Conservation (phyloP, 495 filamentous ascomycete species). For the Xylaria acuta region DNA sequence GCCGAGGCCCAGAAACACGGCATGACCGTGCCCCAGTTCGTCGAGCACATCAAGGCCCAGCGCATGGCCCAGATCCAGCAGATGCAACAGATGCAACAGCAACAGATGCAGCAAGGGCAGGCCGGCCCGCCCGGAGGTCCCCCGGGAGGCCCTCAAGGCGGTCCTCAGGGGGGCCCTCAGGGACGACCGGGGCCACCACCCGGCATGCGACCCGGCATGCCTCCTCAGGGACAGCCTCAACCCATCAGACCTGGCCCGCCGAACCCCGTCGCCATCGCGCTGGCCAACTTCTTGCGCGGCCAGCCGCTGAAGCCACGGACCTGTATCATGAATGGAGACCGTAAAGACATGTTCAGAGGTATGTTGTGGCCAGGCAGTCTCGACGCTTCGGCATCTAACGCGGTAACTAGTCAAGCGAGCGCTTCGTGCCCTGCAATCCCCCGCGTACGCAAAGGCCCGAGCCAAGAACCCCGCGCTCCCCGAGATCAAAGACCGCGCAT, state of each 20-base stretch:
- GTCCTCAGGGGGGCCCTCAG: constrained; percentile 32
- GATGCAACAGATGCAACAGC: constrained; percentile 65
- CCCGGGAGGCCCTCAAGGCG: constrained; percentile 41
- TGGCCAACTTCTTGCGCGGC: constrained; percentile 85
- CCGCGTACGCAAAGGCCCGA: constrained; percentile 83
- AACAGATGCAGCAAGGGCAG: constrained; percentile 63
- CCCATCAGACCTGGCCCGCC: constrained; percentile 75
- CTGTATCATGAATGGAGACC: constrained; percentile 92
- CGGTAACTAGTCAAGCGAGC: constrained; percentile 84
- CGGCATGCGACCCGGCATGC: constrained; percentile 40
- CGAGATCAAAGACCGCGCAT: constrained; percentile 81
- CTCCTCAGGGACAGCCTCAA: constrained; percentile 54
- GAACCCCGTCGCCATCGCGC: constrained; percentile 84
- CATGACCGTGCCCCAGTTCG: constrained; percentile 77
- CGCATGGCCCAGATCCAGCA: constrained; percentile 65
- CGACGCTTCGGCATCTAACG: constrained; percentile 22
- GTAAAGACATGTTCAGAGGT: constrained; percentile 99
- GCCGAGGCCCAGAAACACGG: constrained; percentile 75
- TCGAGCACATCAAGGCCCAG: constrained; percentile 70
- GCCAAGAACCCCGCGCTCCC: constrained; percentile 90
- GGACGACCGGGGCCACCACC: constrained; percentile 34
- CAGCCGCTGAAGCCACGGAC: constrained; percentile 91
- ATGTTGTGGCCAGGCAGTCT: constrained; percentile 24
- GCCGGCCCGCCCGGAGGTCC: constrained; percentile 31
- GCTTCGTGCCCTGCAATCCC: constrained; percentile 88